Conservation (phyloP, 148 eudicot genomes). For the Rhododendron williamsianum region DNA sequence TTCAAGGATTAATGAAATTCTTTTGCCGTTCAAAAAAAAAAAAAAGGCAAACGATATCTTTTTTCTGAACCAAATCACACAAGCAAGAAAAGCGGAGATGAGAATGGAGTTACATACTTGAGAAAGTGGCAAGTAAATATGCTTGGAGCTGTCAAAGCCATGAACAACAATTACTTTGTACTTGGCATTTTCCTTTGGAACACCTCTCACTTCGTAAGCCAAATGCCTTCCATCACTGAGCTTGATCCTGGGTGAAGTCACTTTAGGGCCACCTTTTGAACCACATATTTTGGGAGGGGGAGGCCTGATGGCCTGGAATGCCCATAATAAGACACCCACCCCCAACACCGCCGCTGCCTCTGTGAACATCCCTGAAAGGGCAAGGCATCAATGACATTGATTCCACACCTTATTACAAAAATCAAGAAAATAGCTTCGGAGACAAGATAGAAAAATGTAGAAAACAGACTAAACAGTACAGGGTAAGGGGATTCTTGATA, state of each 20-base stretch:
- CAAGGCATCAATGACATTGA: background rate
- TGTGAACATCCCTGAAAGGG: background rate
- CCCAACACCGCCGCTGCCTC: background rate
- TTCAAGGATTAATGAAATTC: too few species aligned
- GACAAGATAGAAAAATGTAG: background rate
- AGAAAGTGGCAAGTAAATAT: constrained; percentile 45
- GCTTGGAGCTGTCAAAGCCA: constrained; percentile 60
- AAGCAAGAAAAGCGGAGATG: background rate
- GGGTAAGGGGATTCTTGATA: background rate
- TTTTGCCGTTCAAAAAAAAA: too few species aligned
- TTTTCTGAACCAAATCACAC: background rate
- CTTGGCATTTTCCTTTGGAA: constrained; percentile 29
- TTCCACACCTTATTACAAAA: background rate
- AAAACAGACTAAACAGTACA: background rate
- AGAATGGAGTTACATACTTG: constrained; percentile 25
- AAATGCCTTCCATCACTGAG: constrained; percentile 53
- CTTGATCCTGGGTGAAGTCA: constrained; percentile 32
- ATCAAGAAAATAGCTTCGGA: too few species aligned
- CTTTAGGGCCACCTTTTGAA: constrained; percentile 25
- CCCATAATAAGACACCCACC: background rate
- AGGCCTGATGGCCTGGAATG: background rate
- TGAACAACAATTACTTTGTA: constrained; percentile 52
- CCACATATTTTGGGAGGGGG: background rate
- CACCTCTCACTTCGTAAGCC: constrained; percentile 55
- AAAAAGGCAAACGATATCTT: too few species aligned